Conservation (phyloP, 2,329 filamentous ascomycete genomes). For the Colletotrichum tanaceti region DNA sequence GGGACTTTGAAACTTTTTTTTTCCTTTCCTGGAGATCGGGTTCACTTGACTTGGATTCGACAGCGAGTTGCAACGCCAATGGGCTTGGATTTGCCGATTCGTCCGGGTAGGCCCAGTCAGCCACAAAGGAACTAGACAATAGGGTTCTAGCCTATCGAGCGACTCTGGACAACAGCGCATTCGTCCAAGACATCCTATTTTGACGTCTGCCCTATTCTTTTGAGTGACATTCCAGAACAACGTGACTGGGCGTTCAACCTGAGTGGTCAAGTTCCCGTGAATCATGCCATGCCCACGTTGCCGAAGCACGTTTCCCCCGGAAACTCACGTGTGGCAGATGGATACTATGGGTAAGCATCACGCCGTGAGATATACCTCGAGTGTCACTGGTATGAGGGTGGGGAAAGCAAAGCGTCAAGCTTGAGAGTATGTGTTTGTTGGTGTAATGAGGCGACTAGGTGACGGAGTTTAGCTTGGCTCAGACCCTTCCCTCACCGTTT, state of each 20-base stretch:
- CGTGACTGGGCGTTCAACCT: neutral
- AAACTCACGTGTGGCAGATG: neutral
- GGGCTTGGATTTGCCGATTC: neutral
- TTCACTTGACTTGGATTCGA: neutral
- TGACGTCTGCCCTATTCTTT: neutral
- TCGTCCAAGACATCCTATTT: constrained; percentile 1
- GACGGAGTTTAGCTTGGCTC: neutral
- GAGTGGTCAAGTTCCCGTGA: neutral
- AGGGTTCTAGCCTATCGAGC: neutral
- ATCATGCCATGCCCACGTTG: constrained; percentile 1
- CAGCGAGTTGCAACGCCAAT: neutral
- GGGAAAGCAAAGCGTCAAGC: neutral
- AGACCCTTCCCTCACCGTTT: neutral
- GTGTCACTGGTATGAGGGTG: no score
- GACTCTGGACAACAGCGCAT: neutral
- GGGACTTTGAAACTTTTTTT: neutral
- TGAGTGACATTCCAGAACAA: neutral
- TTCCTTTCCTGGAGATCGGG: neutral
- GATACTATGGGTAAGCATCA: neutral
- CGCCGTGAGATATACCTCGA: neutral
- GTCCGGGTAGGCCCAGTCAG: neutral
- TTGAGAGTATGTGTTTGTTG: neutral
- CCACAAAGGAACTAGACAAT: neutral
- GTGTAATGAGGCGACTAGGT: neutral
- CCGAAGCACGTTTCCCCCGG: neutral